Conservation (phyloP, 106 monocot species). For the Vanilla planifolia region DNA sequence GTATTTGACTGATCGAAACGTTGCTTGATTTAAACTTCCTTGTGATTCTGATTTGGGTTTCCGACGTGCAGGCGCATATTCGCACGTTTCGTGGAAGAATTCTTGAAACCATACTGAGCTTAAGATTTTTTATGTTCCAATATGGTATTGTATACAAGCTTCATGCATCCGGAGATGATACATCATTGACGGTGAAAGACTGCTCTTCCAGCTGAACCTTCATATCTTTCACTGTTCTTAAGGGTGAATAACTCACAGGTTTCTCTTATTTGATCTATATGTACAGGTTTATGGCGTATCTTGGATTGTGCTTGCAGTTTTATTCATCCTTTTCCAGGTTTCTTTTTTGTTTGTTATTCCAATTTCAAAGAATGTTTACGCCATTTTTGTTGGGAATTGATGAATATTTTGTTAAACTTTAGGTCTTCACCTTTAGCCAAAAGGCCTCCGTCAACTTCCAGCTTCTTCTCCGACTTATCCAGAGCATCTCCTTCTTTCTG, state of each 20-base stretch:
- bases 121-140: conserved; percentile 87
- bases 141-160: conserved; percentile 88
- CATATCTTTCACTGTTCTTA: neutral
- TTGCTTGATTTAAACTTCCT: neutral
- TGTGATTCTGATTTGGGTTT: neutral
- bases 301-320: conserved; percentile 63
- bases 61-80: conserved; percentile 60
- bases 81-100: conserved; percentile 76
- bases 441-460: conserved; percentile 96
- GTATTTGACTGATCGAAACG: too few relatives aligned
- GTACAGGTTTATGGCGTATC: conserved; percentile 72
- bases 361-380: neutral
- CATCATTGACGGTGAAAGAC: conserved; percentile 54
- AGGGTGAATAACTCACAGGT: neutral
- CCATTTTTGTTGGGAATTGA: neutral
- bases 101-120: conserved; percentile 71
- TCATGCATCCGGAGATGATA: conserved; percentile 37
- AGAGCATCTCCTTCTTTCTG: conserved; percentile 64
- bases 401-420: conserved; percentile 1
- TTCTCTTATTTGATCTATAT: neutral
- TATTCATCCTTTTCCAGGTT: conserved; percentile 72
- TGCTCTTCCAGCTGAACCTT: neutral
- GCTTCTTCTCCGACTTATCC: conserved; percentile 76
- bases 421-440: conserved; percentile 92
- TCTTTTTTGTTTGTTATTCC: neutral